These are phyloP conservation scores for Trichothecium roseum DNA, from an alignment of 2,329 filamentous ascomycete species.

Conservation along the genomic window DNA sequence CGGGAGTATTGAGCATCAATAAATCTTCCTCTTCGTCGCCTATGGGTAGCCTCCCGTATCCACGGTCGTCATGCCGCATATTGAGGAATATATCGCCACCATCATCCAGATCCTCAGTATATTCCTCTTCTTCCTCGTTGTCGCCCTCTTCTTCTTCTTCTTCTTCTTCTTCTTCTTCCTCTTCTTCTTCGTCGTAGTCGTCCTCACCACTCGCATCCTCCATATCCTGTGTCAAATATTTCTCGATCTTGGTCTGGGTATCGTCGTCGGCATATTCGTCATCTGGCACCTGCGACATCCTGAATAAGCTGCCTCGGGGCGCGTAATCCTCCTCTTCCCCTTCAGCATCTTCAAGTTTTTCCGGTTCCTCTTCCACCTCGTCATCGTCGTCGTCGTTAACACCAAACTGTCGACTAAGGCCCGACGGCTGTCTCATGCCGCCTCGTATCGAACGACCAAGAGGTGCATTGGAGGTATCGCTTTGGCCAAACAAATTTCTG, in stretches of 20 bases:
- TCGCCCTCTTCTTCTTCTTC: slow-evolving; percentile 25
- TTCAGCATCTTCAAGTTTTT: slow-evolving; percentile 19
- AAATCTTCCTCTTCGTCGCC: slow-evolving; percentile 39
- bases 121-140: slow-evolving; percentile 27
- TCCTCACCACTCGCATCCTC: slow-evolving; percentile 12
- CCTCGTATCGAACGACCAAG: slow-evolving; percentile 38
- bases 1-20: slow-evolving; percentile 44
- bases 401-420: slow-evolving; percentile 33
- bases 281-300: slow-evolving; percentile 11
- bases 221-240: slow-evolving; percentile 24
- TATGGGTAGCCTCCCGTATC: slow-evolving; percentile 25
- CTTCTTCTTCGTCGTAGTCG: slow-evolving; percentile 25
- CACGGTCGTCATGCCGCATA: slow-evolving; percentile 31
- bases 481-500: slow-evolving; percentile 26
- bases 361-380: slow-evolving; percentile 16
- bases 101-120: slow-evolving; percentile 18
- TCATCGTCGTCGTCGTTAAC: slow-evolving; percentile 18
- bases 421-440: slow-evolving; percentile 34
- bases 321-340: slow-evolving; percentile 23
- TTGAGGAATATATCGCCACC: slow-evolving; percentile 39
- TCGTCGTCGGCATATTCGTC: slow-evolving; percentile 14
- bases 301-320: slow-evolving; percentile 21
- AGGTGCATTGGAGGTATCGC: slow-evolving; percentile 27
- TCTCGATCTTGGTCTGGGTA: slow-evolving; percentile 22
- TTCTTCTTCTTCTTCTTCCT: slow-evolving; percentile 28